Conservation (phyloP, 371 early-diverging fungal species). For the Circinella umbellata region DNA sequence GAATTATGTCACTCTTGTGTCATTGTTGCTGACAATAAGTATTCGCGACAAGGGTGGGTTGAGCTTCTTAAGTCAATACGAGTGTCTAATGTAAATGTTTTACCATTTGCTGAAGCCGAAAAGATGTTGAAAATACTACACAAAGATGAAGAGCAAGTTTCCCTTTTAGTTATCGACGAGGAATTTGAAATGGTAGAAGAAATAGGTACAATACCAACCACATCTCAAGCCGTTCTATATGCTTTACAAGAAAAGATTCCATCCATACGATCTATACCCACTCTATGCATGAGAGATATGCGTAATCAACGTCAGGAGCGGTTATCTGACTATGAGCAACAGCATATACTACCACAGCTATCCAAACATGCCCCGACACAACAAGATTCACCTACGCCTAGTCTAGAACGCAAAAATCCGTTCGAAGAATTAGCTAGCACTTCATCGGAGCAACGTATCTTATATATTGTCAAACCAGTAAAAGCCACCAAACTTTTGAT, state of each 20-base stretch:
- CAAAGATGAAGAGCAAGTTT: neutral
- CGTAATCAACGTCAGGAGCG: slow-evolving; percentile 7
- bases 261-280: slow-evolving; percentile 10
- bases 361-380: neutral
- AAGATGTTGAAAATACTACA: neutral
- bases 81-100: slow-evolving; percentile 3
- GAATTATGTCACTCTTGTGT: slow-evolving; percentile 13
- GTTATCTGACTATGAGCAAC: neutral
- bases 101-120: slow-evolving; percentile 12
- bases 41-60: slow-evolving; percentile 8
- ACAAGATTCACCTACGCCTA: slow-evolving; percentile 5
- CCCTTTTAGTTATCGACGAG: slow-evolving; percentile 12
- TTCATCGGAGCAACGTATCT: neutral
- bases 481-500: slow-evolving; percentile 20
- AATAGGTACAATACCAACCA: slow-evolving; percentile 1
- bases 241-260: slow-evolving; percentile 2
- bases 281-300: slow-evolving; percentile 16
- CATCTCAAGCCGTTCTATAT: slow-evolving; percentile 7
- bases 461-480: slow-evolving; percentile 19
- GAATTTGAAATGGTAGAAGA: slow-evolving; percentile 10
- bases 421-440: neutral
- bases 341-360: neutral
- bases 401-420: slow-evolving; percentile 8
- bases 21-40: slow-evolving; percentile 18
- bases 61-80: neutral